Base-by-base conservation (phyloP, 129 eudicot species). In the Tagetes erecta region DNA sequence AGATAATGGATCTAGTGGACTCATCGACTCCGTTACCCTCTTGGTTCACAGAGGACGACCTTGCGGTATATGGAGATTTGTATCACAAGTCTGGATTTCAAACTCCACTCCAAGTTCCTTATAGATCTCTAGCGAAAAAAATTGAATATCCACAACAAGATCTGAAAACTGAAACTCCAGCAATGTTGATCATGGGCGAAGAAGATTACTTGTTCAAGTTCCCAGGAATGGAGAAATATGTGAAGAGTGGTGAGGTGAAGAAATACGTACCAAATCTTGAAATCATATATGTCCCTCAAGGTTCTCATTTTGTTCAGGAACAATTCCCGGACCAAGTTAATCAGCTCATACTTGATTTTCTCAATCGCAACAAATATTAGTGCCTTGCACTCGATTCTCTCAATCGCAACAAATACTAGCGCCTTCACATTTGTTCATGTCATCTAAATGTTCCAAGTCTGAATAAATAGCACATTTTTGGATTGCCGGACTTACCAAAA, bases 1-100 rank as follows among this genome's bases (percentile, higher is more conserved):
- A 86, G 78, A 86, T 86, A 5, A 83, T 86, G 87, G 86, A 86
- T 62, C 11, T 86, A 41, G 91, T 86, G 35, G 86, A 75, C 8
- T 72, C 82, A 8, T 64, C 72, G 11, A 68, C 82, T 51, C 85
- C 90, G 49, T 66, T 86, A n/a, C 87, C 87, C 6, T 55, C 87
- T 71, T 86, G 87, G 87, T 71, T 86, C 60, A 77, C 84, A 0
- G 80, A 86, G 71, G 84, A 83, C 0, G 91, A 86, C 60, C 80
- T 86, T 68, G 37, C 72, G 1, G 49, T 27, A 2, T 86, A 83
- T 74, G 91, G 78, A 4, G 73, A 60, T 37, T 46, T 71, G 20
- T 86, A 86, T 40, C 74, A 78, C 13, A 86, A 74, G 41, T 86
- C 91, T 41, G 86, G 91, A 58, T 86, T 86, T 65, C 78, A 40